Base-by-base conservation (phyloP, 495 filamentous ascomycete species). In the Aspergillus hancockii region DNA sequence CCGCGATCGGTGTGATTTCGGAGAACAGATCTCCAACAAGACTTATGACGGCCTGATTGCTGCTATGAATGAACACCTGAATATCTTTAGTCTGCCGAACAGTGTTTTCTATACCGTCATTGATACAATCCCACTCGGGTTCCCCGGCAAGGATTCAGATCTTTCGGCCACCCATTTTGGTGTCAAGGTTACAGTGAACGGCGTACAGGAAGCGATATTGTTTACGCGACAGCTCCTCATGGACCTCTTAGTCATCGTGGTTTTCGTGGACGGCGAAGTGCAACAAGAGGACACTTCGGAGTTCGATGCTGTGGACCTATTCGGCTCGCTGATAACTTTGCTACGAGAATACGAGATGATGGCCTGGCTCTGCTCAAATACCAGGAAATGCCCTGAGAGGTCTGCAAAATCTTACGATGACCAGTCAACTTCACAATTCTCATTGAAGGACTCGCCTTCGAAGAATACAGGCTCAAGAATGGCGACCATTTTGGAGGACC, bases 201-300 rank as follows among this genome's bases (percentile, higher is more conserved):
- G 88, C 21, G 85, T 89, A 4, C 88, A 93, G 63, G 94, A 98
- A 66, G 86, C 86, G 13, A 83, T 92, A 23, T 68, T 88, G 7
- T 85, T 88, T 58, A 83, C 83, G 61, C 81, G 83, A 34, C 73
- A 71, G 46, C 78, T 93, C 16, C 83, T 95, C 16, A 85, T 91
- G 49, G 88, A 91, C 68, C 82, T 97, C n/a, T 69, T 97, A 2
- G 77, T 92, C n/a, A 75, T 97, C 5, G 80, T 94, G 12, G 80
- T 92, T 18, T 90, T 97, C 62, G 84, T 97, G 70, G 88, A 90
- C 65, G 83, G 84, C 45, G 92, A 93, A 61, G 80, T 88, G 32
- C 84, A 93, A 50, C 81, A 83, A 63, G 82, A 84, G 30, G 85
- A 88, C 28, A 80, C 84, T 14, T 82, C 85, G 1, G 80, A 76